Evolutionary conservation across 352 stramenopile species (phyloP).

Genomic region (Phytophthora agathidicida): DNA sequence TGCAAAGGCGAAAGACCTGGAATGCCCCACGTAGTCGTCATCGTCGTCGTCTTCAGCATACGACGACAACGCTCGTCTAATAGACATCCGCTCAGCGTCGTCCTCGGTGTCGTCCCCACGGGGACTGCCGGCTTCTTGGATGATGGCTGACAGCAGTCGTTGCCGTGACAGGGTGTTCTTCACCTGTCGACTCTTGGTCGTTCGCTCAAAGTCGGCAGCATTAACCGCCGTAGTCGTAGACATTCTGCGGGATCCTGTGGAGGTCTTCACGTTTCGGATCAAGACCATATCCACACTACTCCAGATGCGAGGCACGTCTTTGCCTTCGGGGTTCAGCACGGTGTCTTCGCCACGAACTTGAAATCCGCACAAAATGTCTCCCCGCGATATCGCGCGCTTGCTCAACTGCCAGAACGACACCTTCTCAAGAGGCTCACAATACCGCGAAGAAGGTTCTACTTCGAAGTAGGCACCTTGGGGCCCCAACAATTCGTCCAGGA

Average conservation of each 20-base stretch:
- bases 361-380: slow-evolving; percentile 84
- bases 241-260: slow-evolving; percentile 18
- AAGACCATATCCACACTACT: slow-evolving; percentile 68
- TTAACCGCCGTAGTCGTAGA: slow-evolving; percentile 28
- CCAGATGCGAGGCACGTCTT: slow-evolving; percentile 56
- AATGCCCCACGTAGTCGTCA: not conserved
- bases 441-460: slow-evolving; percentile 62
- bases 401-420: slow-evolving; percentile 85
- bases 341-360: slow-evolving; percentile 59
- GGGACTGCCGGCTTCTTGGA: slow-evolving; percentile 52
- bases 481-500: slow-evolving; percentile 80
- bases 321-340: slow-evolving; percentile 77
- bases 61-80: slow-evolving; percentile 40
- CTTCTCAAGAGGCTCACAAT: slow-evolving; percentile 54
- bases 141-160: slow-evolving; percentile 58
- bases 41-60: slow-evolving; percentile 31
- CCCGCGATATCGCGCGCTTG: slow-evolving; percentile 55
- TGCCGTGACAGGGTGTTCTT: slow-evolving; percentile 56
- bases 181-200: slow-evolving; percentile 46
- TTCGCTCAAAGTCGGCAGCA: slow-evolving; percentile 58
- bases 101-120: slow-evolving; percentile 16
- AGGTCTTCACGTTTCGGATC: slow-evolving; percentile 45
- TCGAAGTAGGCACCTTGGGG: slow-evolving; percentile 77
- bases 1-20: slow-evolving; percentile 18
- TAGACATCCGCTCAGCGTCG: slow-evolving; percentile 31